Evolutionary conservation across 2,329 filamentous ascomycete genomes (phyloP).

Genomic region (Ceratocystis ficicola): DNA sequence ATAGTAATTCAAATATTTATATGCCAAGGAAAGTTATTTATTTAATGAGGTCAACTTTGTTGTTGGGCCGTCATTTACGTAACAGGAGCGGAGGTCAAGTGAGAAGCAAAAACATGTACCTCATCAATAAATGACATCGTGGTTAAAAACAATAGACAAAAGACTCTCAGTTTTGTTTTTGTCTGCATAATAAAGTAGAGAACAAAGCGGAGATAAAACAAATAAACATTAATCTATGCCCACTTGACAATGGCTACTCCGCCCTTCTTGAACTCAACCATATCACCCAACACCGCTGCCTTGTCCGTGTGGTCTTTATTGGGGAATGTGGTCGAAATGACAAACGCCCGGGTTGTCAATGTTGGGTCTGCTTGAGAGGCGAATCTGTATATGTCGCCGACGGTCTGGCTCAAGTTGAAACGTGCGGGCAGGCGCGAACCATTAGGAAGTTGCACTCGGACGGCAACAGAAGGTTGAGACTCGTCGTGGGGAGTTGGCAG

Average conservation of each 20-base stretch:
- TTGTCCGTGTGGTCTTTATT: conserved; percentile 68
- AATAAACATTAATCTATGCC: conserved; percentile 25
- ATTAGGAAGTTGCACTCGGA: conserved; percentile 68
- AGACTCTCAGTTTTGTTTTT: too few relatives aligned
- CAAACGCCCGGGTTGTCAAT: conserved; percentile 49
- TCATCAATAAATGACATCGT: too few relatives aligned
- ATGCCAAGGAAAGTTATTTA: neutral
- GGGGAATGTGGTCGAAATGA: conserved; percentile 71
- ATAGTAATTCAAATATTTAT: neutral
- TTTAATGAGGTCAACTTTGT: neutral
- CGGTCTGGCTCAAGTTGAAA: conserved; percentile 68
- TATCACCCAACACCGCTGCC: conserved; percentile 43
- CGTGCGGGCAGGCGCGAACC: conserved; percentile 65
- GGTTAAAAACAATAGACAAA: too few relatives aligned
- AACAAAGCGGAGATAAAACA: too few relatives aligned
- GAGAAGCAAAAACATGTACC: too few relatives aligned
- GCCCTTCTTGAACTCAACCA: conserved; percentile 53
- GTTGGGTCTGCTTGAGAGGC: conserved; percentile 49
- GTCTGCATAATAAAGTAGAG: too few relatives aligned
- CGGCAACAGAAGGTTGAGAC: conserved; percentile 53
- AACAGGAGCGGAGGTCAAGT: neutral
- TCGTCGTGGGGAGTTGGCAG: conserved; percentile 41
- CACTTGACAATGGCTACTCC: conserved; percentile 55
- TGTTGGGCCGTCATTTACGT: neutral
- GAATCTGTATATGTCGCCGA: conserved; percentile 67